phyloP scores from a whole-genome alignment of 2,329 filamentous ascomycete genomes.

The Alternaria ethzedia region DNA sequence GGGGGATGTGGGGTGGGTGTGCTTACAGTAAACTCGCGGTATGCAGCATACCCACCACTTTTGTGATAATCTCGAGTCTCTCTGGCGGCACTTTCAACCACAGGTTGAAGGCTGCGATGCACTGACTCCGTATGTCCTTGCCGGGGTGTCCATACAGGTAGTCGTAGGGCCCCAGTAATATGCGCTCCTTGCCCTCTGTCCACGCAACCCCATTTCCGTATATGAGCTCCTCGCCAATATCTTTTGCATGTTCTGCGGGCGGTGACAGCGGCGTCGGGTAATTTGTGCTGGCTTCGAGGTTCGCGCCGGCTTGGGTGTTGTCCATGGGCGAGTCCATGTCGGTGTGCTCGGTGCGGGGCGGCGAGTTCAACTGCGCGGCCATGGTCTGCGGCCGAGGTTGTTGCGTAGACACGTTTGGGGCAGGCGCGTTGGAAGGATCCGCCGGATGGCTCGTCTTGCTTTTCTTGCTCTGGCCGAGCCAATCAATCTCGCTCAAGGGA shows the following conservation, averaged over 20 bases:
- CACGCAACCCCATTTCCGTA: constrained; percentile 60
- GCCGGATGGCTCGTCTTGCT: constrained; percentile 41
- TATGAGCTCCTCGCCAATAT: constrained; percentile 49
- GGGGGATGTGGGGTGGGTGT: constrained; percentile 4
- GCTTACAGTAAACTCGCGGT: constrained; percentile 74
- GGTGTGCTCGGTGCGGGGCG: not conserved
- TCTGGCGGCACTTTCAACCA: constrained; percentile 77
- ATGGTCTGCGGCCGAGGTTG: constrained; percentile 17
- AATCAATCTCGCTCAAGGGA: constrained; percentile 48
- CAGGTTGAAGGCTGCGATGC: constrained; percentile 81
- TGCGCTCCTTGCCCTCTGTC: constrained; percentile 76
- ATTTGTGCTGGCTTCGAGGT: constrained; percentile 22
- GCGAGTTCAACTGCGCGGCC: constrained; percentile 4
- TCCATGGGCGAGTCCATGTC: constrained; percentile 7
- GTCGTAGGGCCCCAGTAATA: constrained; percentile 78
- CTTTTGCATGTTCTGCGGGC: constrained; percentile 31
- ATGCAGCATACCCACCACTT: constrained; percentile 83
- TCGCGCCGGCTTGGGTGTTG: not conserved
- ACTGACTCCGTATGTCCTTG: constrained; percentile 81
- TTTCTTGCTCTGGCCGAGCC: constrained; percentile 50
- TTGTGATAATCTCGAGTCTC: constrained; percentile 75
- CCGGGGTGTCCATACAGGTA: constrained; percentile 81
- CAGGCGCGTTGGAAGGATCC: constrained; percentile 16
- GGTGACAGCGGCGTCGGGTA: constrained; percentile 42
- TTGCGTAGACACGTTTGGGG: not conserved